Evolutionary conservation across 2,329 filamentous ascomycete species (phyloP).

Genomic region (Neofusicoccum ribis): DNA sequence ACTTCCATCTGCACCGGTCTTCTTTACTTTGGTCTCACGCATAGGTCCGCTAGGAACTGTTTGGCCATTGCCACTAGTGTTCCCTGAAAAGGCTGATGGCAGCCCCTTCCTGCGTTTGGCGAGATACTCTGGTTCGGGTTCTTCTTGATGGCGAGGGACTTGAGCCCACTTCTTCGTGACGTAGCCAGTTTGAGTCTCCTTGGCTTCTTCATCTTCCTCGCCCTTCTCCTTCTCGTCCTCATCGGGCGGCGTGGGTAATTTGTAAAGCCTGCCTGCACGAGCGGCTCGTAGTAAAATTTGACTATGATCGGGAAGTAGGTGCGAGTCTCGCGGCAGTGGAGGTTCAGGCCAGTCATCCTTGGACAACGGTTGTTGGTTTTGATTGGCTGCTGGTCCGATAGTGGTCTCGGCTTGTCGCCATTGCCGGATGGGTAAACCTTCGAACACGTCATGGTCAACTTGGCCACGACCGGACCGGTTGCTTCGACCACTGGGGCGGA

Average conservation of each 20-base stretch:
- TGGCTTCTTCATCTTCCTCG: constrained; percentile 45
- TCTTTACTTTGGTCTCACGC: constrained; percentile 77
- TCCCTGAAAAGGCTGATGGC: constrained; percentile 43
- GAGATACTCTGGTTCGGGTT: constrained; percentile 61
- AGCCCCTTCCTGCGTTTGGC: constrained; percentile 63
- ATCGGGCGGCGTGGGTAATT: constrained; percentile 64
- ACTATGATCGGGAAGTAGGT: constrained; percentile 74
- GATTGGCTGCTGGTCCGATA: constrained; percentile 64
- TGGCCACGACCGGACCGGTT: constrained; percentile 59
- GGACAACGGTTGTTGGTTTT: constrained; percentile 45
- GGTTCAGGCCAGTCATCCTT: constrained; percentile 72
- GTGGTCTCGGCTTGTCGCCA: constrained; percentile 73
- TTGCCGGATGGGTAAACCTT: constrained; percentile 84
- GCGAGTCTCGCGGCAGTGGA: constrained; percentile 84
- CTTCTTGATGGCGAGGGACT: constrained; percentile 58
- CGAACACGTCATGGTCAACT: constrained; percentile 65
- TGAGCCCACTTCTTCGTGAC: constrained; percentile 59
- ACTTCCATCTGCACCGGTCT: constrained; percentile 74
- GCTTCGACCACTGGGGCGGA: constrained; percentile 57
- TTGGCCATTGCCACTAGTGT: neutral
- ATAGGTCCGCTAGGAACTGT: constrained; percentile 45
- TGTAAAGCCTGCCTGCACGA: constrained; percentile 73
- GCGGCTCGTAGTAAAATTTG: constrained; percentile 81
- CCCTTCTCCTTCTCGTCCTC: constrained; percentile 60
- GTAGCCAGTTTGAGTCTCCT: constrained; percentile 52